Percentiles rank a stretch among this genome's conserved stretches.
phyloP scores from a whole-genome alignment of 257 asterid species.

The Nicotiana obtusifolia region DNA sequence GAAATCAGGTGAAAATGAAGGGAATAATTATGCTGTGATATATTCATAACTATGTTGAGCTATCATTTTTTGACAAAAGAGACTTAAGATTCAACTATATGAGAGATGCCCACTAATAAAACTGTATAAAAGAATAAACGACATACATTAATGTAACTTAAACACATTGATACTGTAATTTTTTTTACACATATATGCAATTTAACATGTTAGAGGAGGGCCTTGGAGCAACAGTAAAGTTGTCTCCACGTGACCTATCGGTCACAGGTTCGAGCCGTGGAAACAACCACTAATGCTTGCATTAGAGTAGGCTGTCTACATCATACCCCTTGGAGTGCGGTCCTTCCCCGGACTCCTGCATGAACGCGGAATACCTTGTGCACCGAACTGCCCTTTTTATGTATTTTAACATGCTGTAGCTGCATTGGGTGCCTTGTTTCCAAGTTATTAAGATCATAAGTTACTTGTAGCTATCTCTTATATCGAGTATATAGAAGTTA shows the following conservation, averaged over 20 bases:
- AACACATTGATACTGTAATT: no score
- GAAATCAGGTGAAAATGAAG: not conserved
- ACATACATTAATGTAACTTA: not conserved
- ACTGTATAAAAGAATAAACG: not conserved
- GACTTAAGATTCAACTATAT: not conserved
- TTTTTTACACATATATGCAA: not conserved
- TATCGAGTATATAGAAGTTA: not conserved
- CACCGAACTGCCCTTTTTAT: not conserved
- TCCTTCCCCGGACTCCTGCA: no score
- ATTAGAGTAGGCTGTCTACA: no score
- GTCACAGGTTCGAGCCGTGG: no score
- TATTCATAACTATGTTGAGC: not conserved
- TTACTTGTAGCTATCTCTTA: not conserved
- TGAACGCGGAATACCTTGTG: no score
- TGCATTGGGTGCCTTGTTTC: not conserved
- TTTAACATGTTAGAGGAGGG: not conserved
- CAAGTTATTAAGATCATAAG: not conserved
- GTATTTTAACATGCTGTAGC: not conserved
- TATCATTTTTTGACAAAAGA: not conserved
- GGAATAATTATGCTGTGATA: not conserved
- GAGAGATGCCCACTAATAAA: no score
- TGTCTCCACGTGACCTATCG: no score
- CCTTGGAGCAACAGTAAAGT: no score
- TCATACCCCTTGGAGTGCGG: no score
- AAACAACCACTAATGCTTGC: no score